Evolutionary conservation across 495 filamentous ascomycete genomes (phyloP).

Genomic region (Hyaloscypha bicolor): DNA sequence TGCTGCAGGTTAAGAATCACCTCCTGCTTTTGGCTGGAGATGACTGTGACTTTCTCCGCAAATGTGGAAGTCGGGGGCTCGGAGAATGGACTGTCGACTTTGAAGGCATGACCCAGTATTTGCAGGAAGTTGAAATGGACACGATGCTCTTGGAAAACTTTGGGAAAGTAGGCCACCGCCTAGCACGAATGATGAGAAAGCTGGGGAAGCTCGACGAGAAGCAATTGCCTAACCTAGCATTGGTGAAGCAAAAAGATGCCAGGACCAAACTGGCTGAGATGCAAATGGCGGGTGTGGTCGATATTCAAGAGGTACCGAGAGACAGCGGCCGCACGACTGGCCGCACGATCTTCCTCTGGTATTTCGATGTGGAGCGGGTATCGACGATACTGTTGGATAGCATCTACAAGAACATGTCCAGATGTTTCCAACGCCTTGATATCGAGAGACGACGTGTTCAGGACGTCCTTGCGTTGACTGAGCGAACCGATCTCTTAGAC

Average conservation of each 20-base stretch:
- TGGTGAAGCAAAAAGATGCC: slow-evolving; percentile 79
- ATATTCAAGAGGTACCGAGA: slow-evolving; percentile 89
- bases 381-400: slow-evolving; percentile 67
- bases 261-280: slow-evolving; percentile 79
- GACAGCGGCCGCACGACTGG: slow-evolving; percentile 75
- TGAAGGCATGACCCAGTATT: slow-evolving; percentile 61
- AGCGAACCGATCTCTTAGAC: slow-evolving; percentile 80
- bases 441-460: slow-evolving; percentile 68
- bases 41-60: slow-evolving; percentile 66
- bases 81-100: slow-evolving; percentile 83
- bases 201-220: slow-evolving; percentile 95
- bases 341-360: slow-evolving; percentile 87
- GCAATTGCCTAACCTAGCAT: slow-evolving; percentile 67
- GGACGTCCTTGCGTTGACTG: slow-evolving; percentile 72
- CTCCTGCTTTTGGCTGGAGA: slow-evolving; percentile 75
- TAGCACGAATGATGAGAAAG: slow-evolving; percentile 77
- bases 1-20: slow-evolving; percentile 70
- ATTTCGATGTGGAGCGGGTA: slow-evolving; percentile 75
- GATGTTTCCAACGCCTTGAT: slow-evolving; percentile 73
- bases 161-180: slow-evolving; percentile 72
- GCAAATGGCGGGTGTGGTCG: slow-evolving; percentile 79
- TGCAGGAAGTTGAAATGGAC: slow-evolving; percentile 77
- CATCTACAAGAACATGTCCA: slow-evolving; percentile 87
- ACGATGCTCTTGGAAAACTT: slow-evolving; percentile 73
- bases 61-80: slow-evolving; percentile 54